phyloP scores from a whole-genome alignment of 257 asterid genomes.

The Lavandula angustifolia region DNA sequence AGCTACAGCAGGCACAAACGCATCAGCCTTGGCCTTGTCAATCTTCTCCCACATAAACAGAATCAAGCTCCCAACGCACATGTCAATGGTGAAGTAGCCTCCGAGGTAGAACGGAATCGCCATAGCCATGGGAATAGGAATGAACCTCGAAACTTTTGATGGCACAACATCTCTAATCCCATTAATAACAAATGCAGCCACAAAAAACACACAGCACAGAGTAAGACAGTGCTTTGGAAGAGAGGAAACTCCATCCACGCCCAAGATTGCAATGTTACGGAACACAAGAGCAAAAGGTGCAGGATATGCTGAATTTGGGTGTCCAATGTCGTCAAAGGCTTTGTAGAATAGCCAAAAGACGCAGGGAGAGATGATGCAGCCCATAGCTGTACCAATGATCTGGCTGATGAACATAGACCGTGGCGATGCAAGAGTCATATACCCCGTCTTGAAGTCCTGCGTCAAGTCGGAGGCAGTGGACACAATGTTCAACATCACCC shows the following conservation, averaged over 20 bases:
- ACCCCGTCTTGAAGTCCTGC: too few species aligned
- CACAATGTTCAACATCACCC: too few species aligned
- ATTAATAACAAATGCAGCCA: conserved; percentile 58
- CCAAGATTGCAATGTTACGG: conserved; percentile 79
- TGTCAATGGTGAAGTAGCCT: conserved; percentile 70
- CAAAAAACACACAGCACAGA: conserved; percentile 59
- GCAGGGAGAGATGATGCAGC: conserved; percentile 76
- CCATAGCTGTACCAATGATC: conserved; percentile 87
- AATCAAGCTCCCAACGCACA: conserved; percentile 85
- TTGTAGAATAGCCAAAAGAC: conserved; percentile 86
- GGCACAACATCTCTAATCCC: conserved; percentile 60
- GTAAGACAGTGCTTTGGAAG: conserved; percentile 75
- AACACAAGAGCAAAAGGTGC: conserved; percentile 72
- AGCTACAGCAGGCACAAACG: conserved; percentile 84
- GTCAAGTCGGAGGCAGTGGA: too few species aligned
- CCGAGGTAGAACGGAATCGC: conserved; percentile 88
- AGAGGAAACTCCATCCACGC: conserved; percentile 71
- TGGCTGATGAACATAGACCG: conserved; percentile 89
- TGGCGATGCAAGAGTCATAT: too few species aligned
- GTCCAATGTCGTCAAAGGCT: conserved; percentile 64
- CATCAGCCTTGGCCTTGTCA: conserved; percentile 75
- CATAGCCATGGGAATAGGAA: conserved; percentile 96
- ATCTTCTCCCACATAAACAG: conserved; percentile 68
- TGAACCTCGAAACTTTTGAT: conserved; percentile 51
- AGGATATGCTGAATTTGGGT: conserved; percentile 51